Percentiles rank a stretch among this genome's conserved stretches.
phyloP scores from a whole-genome alignment of 257 asterid genomes.

The Salvia rosmarinus region DNA sequence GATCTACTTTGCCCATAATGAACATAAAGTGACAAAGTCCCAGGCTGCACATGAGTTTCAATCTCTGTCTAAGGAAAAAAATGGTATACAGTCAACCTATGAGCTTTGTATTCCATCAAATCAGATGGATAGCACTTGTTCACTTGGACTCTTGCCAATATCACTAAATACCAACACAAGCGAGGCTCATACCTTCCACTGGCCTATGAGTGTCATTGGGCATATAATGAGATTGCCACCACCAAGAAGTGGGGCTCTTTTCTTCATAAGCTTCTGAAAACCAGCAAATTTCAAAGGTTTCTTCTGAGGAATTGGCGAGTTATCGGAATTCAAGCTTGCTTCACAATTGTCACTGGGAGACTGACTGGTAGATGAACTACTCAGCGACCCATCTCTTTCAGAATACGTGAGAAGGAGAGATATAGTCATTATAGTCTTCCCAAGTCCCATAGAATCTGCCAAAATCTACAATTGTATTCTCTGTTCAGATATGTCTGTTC shows the following conservation, averaged over 20 bases:
- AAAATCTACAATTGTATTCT: constrained; percentile 63
- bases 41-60: constrained; percentile 85
- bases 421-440: constrained; percentile 94
- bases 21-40: constrained; percentile 74
- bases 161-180: constrained; percentile 22
- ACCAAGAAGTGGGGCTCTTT: constrained; percentile 49
- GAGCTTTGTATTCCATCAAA: constrained; percentile 10
- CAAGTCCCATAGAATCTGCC: constrained; percentile 99
- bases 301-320: constrained; percentile 55
- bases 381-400: constrained; percentile 61
- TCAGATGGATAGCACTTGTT: constrained; percentile 12
- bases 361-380: constrained; percentile 50
- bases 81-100: constrained; percentile 36
- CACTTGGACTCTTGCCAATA: constrained; percentile 31
- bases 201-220: constrained; percentile 95
- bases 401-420: constrained; percentile 79
- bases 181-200: constrained; percentile 83
- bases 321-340: constrained; percentile 45
- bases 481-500: constrained; percentile 34
- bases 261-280: constrained; percentile 68
- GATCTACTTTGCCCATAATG: constrained; percentile 94
- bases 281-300: constrained; percentile 57
- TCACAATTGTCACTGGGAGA: constrained; percentile 47
- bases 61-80: constrained; percentile 67
- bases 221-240: constrained; percentile 94